Percentiles rank a stretch among this genome's conserved stretches.
Evolutionary conservation across 2,329 filamentous ascomycete species (phyloP).

Genomic region (Talaromyces sp.): DNA sequence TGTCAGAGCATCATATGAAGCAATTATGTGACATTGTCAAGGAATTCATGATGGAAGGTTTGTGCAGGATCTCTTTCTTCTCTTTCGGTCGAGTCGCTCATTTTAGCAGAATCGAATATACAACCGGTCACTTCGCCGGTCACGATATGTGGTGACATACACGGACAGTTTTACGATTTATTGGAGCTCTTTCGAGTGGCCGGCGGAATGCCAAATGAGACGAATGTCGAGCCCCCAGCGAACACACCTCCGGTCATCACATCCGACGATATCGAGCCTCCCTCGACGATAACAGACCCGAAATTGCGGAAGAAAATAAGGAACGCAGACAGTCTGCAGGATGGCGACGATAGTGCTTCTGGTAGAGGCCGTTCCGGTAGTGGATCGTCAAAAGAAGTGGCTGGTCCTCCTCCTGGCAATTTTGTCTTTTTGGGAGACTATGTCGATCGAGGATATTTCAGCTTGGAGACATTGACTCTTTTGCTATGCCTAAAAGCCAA

Average conservation of each 20-base stretch:
- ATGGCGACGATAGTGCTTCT: conserved; percentile 27
- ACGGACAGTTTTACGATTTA: conserved; percentile 97
- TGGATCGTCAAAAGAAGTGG: conserved; percentile 25
- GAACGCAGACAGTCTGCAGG: conserved; percentile 29
- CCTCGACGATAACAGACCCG: conserved; percentile 81
- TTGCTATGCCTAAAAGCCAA: conserved; percentile 71
- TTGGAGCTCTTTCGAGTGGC: conserved; percentile 95
- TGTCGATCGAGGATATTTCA: conserved; percentile 72
- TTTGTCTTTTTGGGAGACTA: conserved; percentile 72
- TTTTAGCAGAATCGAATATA: conserved; percentile 81
- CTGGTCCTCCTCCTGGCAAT: conserved; percentile 59
- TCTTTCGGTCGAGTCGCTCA: conserved; percentile 19
- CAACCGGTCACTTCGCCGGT: conserved; percentile 96
- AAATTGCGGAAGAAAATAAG: conserved; percentile 83
- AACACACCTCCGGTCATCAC: conserved; percentile 73
- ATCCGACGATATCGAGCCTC: conserved; percentile 88
- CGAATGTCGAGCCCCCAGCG: conserved; percentile 64
- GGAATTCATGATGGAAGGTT: conserved; percentile 97
- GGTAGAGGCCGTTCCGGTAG: conserved; percentile 30
- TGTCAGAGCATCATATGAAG: conserved; percentile 97
- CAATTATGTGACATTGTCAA: conserved; percentile 98
- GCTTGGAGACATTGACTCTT: conserved; percentile 68
- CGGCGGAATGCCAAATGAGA: conserved; percentile 90
- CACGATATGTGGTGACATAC: conserved; percentile 96
- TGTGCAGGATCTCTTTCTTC: conserved; percentile 20